These are phyloP conservation scores for Candida methanosorbosa DNA, from an alignment of 805 yeast species.

Conservation along the genomic window DNA sequence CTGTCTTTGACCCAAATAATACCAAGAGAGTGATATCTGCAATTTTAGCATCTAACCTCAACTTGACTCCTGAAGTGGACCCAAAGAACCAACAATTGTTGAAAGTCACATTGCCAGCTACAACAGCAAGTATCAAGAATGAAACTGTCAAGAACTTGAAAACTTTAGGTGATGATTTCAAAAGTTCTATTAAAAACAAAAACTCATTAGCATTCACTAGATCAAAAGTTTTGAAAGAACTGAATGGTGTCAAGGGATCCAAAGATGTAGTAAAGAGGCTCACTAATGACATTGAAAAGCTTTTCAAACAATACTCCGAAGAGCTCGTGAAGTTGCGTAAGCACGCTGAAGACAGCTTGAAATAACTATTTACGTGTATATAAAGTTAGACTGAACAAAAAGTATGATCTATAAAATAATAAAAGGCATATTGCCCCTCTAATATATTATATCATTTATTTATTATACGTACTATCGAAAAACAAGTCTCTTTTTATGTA, in stretches of 20 bases:
- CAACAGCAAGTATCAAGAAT: constrained; percentile 48
- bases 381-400: background rate
- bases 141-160: constrained; percentile 51
- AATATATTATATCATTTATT: too few species aligned
- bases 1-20: constrained; percentile 79
- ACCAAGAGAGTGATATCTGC: constrained; percentile 63
- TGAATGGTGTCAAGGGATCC: constrained; percentile 38
- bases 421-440: too few species aligned
- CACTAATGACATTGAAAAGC: constrained; percentile 54
- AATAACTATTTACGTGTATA: constrained; percentile 4
- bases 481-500: too few species aligned
- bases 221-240: constrained; percentile 44
- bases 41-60: constrained; percentile 57
- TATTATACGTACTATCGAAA: too few species aligned
- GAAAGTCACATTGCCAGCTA: constrained; percentile 66
- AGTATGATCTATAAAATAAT: too few species aligned
- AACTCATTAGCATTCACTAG: constrained; percentile 51
- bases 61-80: constrained; percentile 74
- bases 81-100: constrained; percentile 65
- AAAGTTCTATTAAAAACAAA: constrained; percentile 36
- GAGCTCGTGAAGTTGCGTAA: constrained; percentile 51
- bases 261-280: constrained; percentile 46
- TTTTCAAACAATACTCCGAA: constrained; percentile 56
- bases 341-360: constrained; percentile 35
- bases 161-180: constrained; percentile 54